Evolutionary conservation across 2,329 filamentous ascomycete species (phyloP), one percentile per base, ranked within the genome.

Genomic region (Epichloe festucae): DNA sequence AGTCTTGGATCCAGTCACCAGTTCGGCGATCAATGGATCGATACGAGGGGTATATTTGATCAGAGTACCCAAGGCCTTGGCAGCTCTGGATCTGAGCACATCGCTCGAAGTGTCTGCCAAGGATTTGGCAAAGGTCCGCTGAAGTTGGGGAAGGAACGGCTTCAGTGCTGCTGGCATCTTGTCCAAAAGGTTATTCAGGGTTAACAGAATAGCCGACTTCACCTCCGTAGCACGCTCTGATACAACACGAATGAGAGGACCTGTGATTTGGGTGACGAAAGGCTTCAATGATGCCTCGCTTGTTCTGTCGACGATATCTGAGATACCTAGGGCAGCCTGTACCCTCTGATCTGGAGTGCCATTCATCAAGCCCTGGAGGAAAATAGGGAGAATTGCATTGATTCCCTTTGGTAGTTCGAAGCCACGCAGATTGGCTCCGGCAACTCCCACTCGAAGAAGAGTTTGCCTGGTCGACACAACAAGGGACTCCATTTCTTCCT

Each of bases 281-380:
- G 90, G 89, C 69, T 93, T 94, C 56, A 98, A 74, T 19, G 90
- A 84, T 53, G 89, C 84, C 58, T 89, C 81, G 66, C 84, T 91
- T 27, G 93, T 94, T 53, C 93, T 83, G 70, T 97, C 93, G 57
- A 97, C 85, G 58, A 98, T 87, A 65, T 98, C 94, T 2, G 90
- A 95, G 59, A 98, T 94, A 52, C 88, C 93, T 56, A 97, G 76
- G 45, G 94, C 93, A 53, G 93, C 83, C 65, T 94, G 87, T 27
- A 89, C 93, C 65, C 90, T 81, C 71, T 98, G 93, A 5, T 98
- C 93, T 15, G 87, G 75, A 39, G 86, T 90, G 53, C 93, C 94
- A 62, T 98, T 97, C 85, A 98, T 95, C 58, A 98, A 77, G 69
- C 93, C 93, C 65, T 98, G 94, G 63, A 97, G 70, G 78, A 98